Evolutionary conservation across 768 basidiomycete species (phyloP).

Genomic region (Tylopilus felleus): DNA sequence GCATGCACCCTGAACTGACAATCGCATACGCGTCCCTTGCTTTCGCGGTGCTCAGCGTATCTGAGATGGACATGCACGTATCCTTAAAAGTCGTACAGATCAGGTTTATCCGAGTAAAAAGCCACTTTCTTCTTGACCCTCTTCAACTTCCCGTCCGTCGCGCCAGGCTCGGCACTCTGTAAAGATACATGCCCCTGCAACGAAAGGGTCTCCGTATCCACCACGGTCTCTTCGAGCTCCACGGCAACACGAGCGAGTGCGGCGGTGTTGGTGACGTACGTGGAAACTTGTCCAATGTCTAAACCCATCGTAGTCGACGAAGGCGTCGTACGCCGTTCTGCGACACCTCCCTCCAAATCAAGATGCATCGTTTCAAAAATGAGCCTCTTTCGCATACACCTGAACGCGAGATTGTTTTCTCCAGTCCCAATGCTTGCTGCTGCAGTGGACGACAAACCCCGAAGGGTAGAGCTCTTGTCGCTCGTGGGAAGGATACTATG

Average conservation of each 20-base stretch:
- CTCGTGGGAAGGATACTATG: constrained; percentile 75
- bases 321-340: constrained; percentile 67
- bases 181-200: constrained; percentile 8
- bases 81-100: constrained; percentile 69
- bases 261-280: constrained; percentile 15
- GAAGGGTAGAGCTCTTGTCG: constrained; percentile 77
- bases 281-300: constrained; percentile 21
- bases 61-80: background rate
- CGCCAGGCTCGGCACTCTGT: constrained; percentile 7
- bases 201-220: background rate
- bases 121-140: constrained; percentile 64
- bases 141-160: constrained; percentile 30
- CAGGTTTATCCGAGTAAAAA: constrained; percentile 63
- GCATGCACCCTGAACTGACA: too few species aligned
- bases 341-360: constrained; percentile 80
- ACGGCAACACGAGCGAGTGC: constrained; percentile 41
- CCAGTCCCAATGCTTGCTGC: constrained; percentile 60
- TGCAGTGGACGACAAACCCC: constrained; percentile 66
- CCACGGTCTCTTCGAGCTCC: constrained; percentile 37
- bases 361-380: constrained; percentile 91
- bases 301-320: constrained; percentile 25
- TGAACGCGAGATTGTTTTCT: constrained; percentile 96
- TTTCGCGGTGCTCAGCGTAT: background rate
- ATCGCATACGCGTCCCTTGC: background rate
- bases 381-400: constrained; percentile 82